Base-by-base conservation (phyloP, 306 rosid species). In the Vigna radiata region DNA sequence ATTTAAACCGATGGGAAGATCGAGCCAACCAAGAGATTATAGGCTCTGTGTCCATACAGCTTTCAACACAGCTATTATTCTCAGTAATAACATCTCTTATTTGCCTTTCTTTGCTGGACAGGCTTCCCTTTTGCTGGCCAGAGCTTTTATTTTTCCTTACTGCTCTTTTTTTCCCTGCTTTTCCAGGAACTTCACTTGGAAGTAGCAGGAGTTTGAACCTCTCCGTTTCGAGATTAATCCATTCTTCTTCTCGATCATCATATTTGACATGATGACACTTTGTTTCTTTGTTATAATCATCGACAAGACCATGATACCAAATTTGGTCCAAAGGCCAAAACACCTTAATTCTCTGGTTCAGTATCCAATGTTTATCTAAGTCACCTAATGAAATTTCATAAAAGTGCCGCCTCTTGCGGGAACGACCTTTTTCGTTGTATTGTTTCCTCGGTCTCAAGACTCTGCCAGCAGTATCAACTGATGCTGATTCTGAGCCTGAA, bases 161-260 rank as follows among this genome's bases (percentile, higher is more conserved):
- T 16, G 88, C 64, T 72, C 82, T 87, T 73, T 81, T 82, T 21
- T 77, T 37, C 47, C 49, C 80, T 14, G 36, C 72, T 76, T 79
- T 91, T 68, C 91, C 85, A 53, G 91, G 97, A 78, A 83, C 92
- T 83, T 91, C 97, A 78, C 88, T 80, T 14, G 94, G 97, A 75
- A 91, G 88, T 63, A 91, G 77, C 88, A 91, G 80, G 70, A 91
- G 92, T 82, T 91, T 91, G 85, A 91, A 89, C 85, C 91, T 88
- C 88, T 91, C 97, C 36, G 76, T 81, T 73, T 83, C 82, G 64
- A 91, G 94, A 76, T 91, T 43, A 78, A 91, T 86, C 97, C 97
- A 91, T 74, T 91, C 97, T 81, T 91, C 97, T 54, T 91, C 97
- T 2, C 94, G 90, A 46, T 91, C 97, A 76, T 89, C 97, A 47